Evolutionary conservation across 352 stramenopile genomes (phyloP), one percentile per base, ranked within the genome.

Genomic region (Phytophthora podocarpi): DNA sequence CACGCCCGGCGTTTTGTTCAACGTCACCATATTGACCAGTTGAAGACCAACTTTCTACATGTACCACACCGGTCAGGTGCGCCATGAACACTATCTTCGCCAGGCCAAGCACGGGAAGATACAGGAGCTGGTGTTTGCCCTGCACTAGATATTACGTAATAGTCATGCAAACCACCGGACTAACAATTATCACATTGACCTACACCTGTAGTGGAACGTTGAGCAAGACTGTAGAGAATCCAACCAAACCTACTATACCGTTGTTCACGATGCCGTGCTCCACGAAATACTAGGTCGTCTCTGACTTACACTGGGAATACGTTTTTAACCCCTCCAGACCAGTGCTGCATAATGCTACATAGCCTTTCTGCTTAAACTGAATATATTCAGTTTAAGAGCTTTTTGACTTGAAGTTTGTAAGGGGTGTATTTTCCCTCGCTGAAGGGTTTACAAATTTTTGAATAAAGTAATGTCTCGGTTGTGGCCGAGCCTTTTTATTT

Each of bases 121-220:
- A 34, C 27, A 18, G 4, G 8, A n/a, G 50, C 11, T 32, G 36
- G 36, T 4, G 50, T 18, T 0, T 32, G 11, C 6, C 35, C 50
- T 15, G 40, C 13, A 18, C 36, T 36, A 4, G 50, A 49, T 15
- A 59, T 20, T 59, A 30, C 16, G 27, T 10, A 3, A 3, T 13
- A 3, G 4, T 21, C 4, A 49, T 32, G 20, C 20, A 12, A 18
- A 49, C 50, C 10, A 28, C n/a, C 13, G 36, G 50, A 9, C 50
- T 50, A 3, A 59, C 37, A 50, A 59, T 30, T 5, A 59, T 40
- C 18, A 50, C 15, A 20, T 59, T 41, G 15, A 27, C 36, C 50
- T 27, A 59, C 18, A 59, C 21, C 1, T 16, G 35, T 10, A 49
- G 40, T 34, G 50, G 18, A 26, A 26, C 5, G 46, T 24, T 23